Conservation (phyloP, 345 rosid genomes). For the Euphorbia tirucalli region DNA sequence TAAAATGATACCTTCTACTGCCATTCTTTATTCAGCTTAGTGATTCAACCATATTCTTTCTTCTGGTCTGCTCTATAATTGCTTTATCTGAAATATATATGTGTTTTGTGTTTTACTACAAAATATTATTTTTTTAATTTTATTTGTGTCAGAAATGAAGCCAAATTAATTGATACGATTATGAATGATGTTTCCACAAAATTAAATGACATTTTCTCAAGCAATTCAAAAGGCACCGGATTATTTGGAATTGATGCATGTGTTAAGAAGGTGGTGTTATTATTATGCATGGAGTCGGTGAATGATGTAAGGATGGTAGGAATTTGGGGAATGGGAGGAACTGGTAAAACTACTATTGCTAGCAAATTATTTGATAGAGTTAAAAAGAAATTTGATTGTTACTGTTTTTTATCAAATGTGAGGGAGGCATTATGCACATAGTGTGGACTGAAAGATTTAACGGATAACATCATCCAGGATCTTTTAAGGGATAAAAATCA, state of each 20-base stretch:
- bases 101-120: neutral
- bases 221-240: neutral
- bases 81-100: too few relatives aligned
- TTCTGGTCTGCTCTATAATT: too few relatives aligned
- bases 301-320: neutral
- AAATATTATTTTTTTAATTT: neutral
- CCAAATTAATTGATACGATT: neutral
- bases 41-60: too few relatives aligned
- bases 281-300: neutral
- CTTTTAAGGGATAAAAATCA: neutral
- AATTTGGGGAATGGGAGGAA: conserved; percentile 12
- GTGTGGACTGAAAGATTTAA: neutral
- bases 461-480: neutral
- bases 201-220: neutral
- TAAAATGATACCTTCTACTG: too few relatives aligned
- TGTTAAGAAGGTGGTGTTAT: neutral
- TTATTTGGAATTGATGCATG: conserved; percentile 3
- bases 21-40: too few relatives aligned
- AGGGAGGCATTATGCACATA: neutral
- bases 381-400: neutral
- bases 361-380: neutral
- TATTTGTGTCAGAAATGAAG: neutral
- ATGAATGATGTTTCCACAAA: neutral
- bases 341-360: conserved; percentile 4
- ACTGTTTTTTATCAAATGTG: neutral